Evolutionary conservation across 257 asterid genomes (phyloP).

Genomic region (Fraxinus americana): DNA sequence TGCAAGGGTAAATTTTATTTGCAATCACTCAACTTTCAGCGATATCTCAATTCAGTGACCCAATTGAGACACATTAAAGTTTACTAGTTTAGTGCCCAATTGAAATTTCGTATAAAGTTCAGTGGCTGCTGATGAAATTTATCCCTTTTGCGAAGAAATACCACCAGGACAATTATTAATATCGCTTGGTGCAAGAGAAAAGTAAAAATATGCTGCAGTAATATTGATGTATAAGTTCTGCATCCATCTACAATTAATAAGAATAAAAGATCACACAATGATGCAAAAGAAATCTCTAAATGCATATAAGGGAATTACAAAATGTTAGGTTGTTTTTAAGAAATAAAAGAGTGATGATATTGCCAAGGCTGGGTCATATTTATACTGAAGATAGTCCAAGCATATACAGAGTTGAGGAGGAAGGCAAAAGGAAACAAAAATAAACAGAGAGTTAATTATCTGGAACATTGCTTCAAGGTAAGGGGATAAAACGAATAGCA

Average conservation of each 20-base stretch:
- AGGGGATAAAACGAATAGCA: conserved; percentile 1
- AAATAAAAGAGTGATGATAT: not conserved
- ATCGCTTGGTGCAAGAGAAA: not conserved
- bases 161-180: not conserved
- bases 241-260: conserved; percentile 2
- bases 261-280: not conserved
- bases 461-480: conserved; percentile 9
- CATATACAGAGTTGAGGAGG: not conserved
- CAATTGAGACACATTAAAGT: not conserved
- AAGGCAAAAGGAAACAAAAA: not conserved
- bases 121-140: not conserved
- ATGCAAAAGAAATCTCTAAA: not conserved
- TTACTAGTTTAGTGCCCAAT: not conserved
- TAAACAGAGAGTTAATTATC: conserved; percentile 6
- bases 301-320: not conserved
- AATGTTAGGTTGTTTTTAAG: no score
- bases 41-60: not conserved
- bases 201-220: not conserved
- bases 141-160: not conserved
- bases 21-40: not conserved
- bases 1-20: not conserved
- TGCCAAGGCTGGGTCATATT: not conserved
- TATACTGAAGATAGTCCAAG: not conserved
- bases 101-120: not conserved
- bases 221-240: conserved; percentile 2